Evolutionary conservation across 2,329 filamentous ascomycete species (phyloP).

Genomic region (Talaromyces piceae): DNA sequence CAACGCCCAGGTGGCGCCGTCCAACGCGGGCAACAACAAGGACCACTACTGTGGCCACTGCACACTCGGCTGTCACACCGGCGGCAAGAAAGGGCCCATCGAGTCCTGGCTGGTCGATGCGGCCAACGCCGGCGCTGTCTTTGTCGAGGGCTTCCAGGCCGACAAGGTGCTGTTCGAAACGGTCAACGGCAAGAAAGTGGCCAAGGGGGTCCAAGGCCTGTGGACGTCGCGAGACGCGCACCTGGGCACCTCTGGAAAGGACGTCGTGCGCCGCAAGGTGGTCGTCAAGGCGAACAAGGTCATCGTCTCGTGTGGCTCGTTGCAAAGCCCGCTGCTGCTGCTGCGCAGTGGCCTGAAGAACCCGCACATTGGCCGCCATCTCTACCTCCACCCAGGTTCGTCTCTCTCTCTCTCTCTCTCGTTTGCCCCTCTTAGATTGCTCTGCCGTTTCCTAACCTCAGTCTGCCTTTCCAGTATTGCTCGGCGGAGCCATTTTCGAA

Average conservation of each 20-base stretch:
- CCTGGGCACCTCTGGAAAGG: conserved; percentile 49
- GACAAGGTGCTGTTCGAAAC: conserved; percentile 62
- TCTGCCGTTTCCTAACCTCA: too few relatives aligned
- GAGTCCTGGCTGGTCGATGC: conserved; percentile 75
- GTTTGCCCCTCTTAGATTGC: not conserved
- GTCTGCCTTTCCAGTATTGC: conserved; percentile 23
- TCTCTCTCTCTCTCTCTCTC: conserved; percentile 15
- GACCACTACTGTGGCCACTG: conserved; percentile 69
- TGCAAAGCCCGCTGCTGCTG: conserved; percentile 71
- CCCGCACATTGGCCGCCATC: conserved; percentile 69
- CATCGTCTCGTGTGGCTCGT: conserved; percentile 66
- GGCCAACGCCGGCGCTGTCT: conserved; percentile 65
- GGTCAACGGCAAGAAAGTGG: conserved; percentile 46
- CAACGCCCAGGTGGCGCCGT: conserved; percentile 60
- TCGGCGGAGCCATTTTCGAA: conserved; percentile 54
- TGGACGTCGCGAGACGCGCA: conserved; percentile 66
- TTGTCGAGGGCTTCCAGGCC: conserved; percentile 74
- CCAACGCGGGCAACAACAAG: conserved; percentile 63
- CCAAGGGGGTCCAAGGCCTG: conserved; percentile 62
- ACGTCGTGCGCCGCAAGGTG: conserved; percentile 52
- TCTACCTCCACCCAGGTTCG: conserved; percentile 71
- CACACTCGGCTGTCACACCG: conserved; percentile 52
- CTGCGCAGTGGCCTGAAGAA: conserved; percentile 74
- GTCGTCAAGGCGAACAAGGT: conserved; percentile 72
- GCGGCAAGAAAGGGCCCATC: conserved; percentile 70